Base-by-base conservation (phyloP, 352 stramenopile species). In the Globisporangium alternatum region DNA sequence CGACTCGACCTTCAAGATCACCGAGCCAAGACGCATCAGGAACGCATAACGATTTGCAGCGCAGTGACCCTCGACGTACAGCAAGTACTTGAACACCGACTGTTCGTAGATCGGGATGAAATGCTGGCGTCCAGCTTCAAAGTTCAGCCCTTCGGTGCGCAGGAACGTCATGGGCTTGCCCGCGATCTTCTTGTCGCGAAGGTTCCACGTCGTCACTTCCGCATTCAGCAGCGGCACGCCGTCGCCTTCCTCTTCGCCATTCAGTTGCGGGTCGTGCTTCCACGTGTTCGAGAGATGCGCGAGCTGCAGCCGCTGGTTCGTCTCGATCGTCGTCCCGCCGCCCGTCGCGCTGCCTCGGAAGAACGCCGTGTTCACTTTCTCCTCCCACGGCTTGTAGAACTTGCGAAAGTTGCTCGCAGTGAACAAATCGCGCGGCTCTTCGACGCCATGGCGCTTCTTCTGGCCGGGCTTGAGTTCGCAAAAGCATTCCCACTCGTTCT, bases 101-200 rank as follows among this genome's bases (percentile, higher is more conserved):
- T 99, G 97, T 75, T 99, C 86, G 75, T 99, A 99, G 74, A 99
- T 99, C 12, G 97, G 96, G 22, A 98, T 98, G 67, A 98, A 99
- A 66, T 98, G 94, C 62, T 98, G 84, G 51, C 83, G 90, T 55
- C 91, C 95, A 65, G 97, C 97, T 43, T 88, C 73, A 65, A 98
- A 97, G 57, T 94, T 84, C 44, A 93, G 83, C 7, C 75, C 66
- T 35, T 88, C 84, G 13, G 84, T 78, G 53, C 83, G 82, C 52
- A 99, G 62, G 74, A 96, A 99, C 33, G 89, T 98, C 91, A 99
- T 99, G 2, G 95, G 90, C 62, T 93, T 89, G 41, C 89, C 86
- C 6, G 86, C 85, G 35, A 96, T 93, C 72, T 99, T 99, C 72
- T 99, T 98, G 74, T 99, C 97, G 39, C 95, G 81, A 55, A 98